Evolutionary conservation across 148 eudicot species (phyloP).

Genomic region (Fagopyrum tataricum): DNA sequence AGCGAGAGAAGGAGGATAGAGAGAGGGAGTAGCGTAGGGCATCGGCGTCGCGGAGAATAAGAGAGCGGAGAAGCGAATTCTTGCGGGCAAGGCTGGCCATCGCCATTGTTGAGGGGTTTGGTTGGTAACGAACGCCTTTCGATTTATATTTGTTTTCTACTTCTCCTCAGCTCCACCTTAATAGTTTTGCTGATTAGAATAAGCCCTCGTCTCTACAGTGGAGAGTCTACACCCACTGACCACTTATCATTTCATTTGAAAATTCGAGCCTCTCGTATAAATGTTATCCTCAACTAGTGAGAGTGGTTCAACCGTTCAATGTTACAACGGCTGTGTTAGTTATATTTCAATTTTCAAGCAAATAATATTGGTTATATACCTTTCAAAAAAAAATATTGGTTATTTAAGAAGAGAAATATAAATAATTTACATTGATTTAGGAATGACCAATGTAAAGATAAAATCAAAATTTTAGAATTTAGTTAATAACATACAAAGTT

Average conservation of each 20-base stretch:
- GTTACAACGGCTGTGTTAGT: no score
- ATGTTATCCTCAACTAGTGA: neutral
- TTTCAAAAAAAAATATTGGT: no score
- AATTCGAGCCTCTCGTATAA: neutral
- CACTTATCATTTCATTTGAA: neutral
- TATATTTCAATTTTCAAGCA: no score
- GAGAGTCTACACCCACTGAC: neutral
- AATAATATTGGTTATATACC: no score
- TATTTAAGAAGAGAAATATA: no score
- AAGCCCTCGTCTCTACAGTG: neutral
- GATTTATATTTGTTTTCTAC: neutral
- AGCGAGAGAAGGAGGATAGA: slow-evolving; percentile 41
- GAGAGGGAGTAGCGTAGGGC: slow-evolving; percentile 31
- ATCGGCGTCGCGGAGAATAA: slow-evolving; percentile 27
- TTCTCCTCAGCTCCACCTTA: neutral
- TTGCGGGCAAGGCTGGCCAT: slow-evolving; percentile 65
- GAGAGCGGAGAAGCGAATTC: slow-evolving; percentile 29
- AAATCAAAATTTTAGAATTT: no score
- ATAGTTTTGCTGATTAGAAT: neutral
- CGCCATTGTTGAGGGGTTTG: slow-evolving; percentile 37
- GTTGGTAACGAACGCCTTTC: neutral
- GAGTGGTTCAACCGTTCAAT: no score
- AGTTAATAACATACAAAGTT: no score
- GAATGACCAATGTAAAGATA: no score
- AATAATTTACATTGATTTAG: no score